Conservation (phyloP, 306 rosid genomes). For the Citrullus amarus region DNA sequence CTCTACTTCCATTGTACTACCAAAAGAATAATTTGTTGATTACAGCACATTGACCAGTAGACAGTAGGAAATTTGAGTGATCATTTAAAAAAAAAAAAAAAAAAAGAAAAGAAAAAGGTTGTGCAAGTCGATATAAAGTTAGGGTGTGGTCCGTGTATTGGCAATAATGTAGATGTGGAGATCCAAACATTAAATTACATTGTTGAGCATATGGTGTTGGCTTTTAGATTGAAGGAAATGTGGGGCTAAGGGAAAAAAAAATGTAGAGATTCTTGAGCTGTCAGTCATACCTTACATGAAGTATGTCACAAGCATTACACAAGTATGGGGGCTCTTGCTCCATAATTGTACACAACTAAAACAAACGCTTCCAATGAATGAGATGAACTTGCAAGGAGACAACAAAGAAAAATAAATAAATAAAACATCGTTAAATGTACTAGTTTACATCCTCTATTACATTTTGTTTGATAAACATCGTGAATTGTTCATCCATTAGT, state of each 20-base stretch:
- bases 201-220: background rate
- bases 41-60: background rate
- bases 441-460: too few relatives aligned
- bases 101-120: too few relatives aligned
- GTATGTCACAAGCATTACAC: constrained; percentile 7
- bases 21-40: background rate
- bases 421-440: too few relatives aligned
- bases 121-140: background rate
- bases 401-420: too few relatives aligned
- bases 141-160: background rate
- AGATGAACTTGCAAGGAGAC: background rate
- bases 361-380: constrained; percentile 6
- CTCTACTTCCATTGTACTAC: too few relatives aligned
- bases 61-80: too few relatives aligned
- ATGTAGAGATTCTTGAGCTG: background rate
- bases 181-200: background rate
- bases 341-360: constrained; percentile 10
- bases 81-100: too few relatives aligned
- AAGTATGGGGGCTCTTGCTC: constrained; percentile 12
- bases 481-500: too few relatives aligned
- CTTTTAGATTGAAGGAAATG: background rate
- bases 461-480: too few relatives aligned
- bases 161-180: background rate
- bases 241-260: background rate
- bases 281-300: constrained; percentile 2